These are phyloP conservation scores for Apiotrichum veenhuisii DNA, from an alignment of 1,284 basidiomycete species.

Conservation along the genomic window DNA sequence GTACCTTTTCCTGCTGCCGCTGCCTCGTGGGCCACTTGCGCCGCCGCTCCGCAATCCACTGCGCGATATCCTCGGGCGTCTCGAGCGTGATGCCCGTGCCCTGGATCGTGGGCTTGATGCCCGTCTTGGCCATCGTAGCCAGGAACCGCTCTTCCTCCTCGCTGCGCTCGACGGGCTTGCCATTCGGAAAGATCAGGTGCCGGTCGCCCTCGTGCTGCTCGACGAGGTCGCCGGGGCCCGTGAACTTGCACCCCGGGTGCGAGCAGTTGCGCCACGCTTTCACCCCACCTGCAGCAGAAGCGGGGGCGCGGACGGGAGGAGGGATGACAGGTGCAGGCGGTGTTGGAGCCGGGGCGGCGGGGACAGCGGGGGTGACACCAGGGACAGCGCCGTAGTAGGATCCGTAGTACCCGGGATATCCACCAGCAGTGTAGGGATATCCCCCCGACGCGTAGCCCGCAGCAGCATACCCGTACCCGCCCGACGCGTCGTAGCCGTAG, in stretches of 20 bases:
- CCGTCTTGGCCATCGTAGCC: constrained; percentile 60
- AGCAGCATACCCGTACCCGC: background rate
- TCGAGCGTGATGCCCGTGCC: constrained; percentile 74
- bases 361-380: background rate
- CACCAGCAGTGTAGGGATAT: background rate
- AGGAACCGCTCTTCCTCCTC: constrained; percentile 58
- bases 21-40: constrained; percentile 71
- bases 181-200: constrained; percentile 75
- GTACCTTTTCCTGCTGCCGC: constrained; percentile 66
- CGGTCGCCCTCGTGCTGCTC: constrained; percentile 86
- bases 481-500: no score
- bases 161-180: constrained; percentile 47
- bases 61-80: constrained; percentile 72
- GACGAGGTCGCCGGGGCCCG: constrained; percentile 68
- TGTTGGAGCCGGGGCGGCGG: background rate
- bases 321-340: background rate
- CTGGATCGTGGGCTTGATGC: constrained; percentile 60
- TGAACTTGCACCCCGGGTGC: constrained; percentile 65
- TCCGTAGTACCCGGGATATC: background rate
- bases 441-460: background rate
- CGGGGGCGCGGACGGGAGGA: background rate
- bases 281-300: background rate
- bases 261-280: constrained; percentile 56
- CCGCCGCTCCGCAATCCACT: constrained; percentile 83
- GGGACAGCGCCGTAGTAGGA: background rate